Conservation (phyloP, 108 stramenopile genomes). For the Asterionellopsis glacialis region DNA sequence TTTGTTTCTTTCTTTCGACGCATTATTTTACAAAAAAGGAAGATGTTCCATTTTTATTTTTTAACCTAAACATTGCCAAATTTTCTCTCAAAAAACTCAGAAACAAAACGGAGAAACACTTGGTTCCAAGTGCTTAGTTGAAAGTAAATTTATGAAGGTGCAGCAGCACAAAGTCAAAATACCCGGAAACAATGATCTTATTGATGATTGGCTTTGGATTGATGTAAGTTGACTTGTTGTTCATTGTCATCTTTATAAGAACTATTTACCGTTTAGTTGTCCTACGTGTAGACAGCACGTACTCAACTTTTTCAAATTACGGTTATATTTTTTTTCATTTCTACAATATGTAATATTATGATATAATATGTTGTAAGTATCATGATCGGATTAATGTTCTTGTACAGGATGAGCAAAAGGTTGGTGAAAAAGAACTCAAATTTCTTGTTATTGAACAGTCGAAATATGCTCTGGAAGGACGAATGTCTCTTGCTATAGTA, state of each 20-base stretch:
- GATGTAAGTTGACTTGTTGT: conserved; percentile 20
- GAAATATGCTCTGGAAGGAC: conserved; percentile 70
- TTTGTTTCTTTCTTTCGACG: too few relatives aligned
- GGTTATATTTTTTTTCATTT: too few relatives aligned
- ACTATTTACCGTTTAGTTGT: too few relatives aligned
- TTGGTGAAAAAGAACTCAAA: conserved; percentile 18
- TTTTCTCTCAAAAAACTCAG: neutral
- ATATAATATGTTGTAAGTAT: conserved; percentile 25
- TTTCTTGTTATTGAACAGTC: conserved; percentile 77
- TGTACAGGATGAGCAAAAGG: conserved; percentile 41
- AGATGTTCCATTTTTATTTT: too few relatives aligned
- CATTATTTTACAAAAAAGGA: too few relatives aligned
- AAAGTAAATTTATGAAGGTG: conserved; percentile 71
- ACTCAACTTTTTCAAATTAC: too few relatives aligned
- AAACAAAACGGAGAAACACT: conserved; percentile 22
- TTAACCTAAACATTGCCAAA: too few relatives aligned
- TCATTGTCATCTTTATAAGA: too few relatives aligned
- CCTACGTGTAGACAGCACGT: too few relatives aligned
- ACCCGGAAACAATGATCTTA: conserved; percentile 24
- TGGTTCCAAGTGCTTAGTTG: conserved; percentile 53
- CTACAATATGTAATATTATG: too few relatives aligned
- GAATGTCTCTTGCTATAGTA: conserved; percentile 55
- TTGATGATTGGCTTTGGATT: conserved; percentile 84
- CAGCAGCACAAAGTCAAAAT: conserved; percentile 58
- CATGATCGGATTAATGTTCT: conserved; percentile 85